Evolutionary conservation across 768 basidiomycete species (phyloP), one percentile per base, ranked within the genome.

Genomic region (Phlebiopsis flavidoalba): DNA sequence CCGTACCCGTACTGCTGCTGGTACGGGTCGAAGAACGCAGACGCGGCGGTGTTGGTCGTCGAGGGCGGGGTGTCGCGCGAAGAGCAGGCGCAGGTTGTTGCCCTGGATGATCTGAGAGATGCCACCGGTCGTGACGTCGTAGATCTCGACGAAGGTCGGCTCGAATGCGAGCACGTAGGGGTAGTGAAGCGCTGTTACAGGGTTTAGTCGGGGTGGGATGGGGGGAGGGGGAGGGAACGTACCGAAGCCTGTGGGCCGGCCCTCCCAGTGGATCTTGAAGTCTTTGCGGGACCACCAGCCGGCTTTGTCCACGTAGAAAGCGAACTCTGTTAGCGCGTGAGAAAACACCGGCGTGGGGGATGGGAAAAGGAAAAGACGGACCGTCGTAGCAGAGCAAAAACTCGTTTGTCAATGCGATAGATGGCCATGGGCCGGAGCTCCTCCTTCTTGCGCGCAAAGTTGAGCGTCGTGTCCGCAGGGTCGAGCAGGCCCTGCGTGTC

Each of bases 201-300:
- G 31, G 26, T 7, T 53, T 15, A 53, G 31, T 15, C 2, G 31
- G 35, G 31, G 26, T 36, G 5, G 21, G 11, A 35, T 21, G 24
- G 17, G 64, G 40, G 26, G 0, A 17, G 26, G 6, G 26, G 26
- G n/a, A 7, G 10, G 1, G n/a, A 2, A 76, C 92, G 69, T 71
- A 97, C 96, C 97, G 69, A 99, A 98, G 40, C 90, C 89, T 5
- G 93, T 92, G 0, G 97, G 97, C 48, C 79, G 80, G 8, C 97
- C 97, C 74, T 98, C 96, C 97, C 97, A 99, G 64, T 91, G 82
- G 14, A 98, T 92, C 83, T 95, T 92, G 79, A 98, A 98, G 60
- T 93, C 87, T 63, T 85, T 89, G 56, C 92, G 79, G 53, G 95
- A 93, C 62, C 94, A 80, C 78, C 93, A 90, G 2, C 97, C 97